Evolutionary conservation across 2,329 filamentous ascomycete species (phyloP), one percentile per base, ranked within the genome.

Genomic region (Boeremia exigua): DNA sequence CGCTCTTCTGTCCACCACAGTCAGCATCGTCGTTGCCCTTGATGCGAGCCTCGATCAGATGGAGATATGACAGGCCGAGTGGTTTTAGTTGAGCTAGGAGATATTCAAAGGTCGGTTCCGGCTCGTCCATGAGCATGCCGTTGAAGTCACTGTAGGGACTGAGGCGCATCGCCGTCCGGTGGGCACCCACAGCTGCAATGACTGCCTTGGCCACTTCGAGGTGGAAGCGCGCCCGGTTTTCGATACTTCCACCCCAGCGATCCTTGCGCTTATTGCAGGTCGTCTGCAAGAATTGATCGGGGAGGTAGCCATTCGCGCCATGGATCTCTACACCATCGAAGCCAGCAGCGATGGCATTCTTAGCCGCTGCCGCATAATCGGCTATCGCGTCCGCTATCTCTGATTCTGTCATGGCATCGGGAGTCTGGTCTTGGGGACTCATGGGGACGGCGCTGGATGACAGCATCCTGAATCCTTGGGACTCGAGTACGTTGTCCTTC

Each of bases 281-380:
- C 54, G 82, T 80, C 59, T 85, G 87, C 12, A 89, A 76, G 71
- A 91, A 92, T 62, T 88, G 82, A 53, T 83, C 82, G 8, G 89
- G 71, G 1, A 92, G 78, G 66, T 91, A 91, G 3, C 88, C 87
- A 61, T 89, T 87, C 1, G 86, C 85, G 29, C 73, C 78, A 55
- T 80, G 77, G 23, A 80, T 72, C 54, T 80, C 88, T 19, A 90
- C 80, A 0, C 84, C 84, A 63, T 90, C 87, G 59, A 86, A 83
- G 0, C 83, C 83, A 1, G 81, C 83, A 38, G 73, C 68, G 5
- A 80, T 71, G 0, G 79, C 77, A 36, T 76, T 77, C 61, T 75
- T 75, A 0, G 81, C 79, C 4, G 76, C 77, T 0, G 54, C 42
- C 5, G 72, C 75, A 55, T 74, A 79, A 6, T 75, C 72, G 7